Percentiles rank a stretch among this genome's conserved stretches.
phyloP scores from a whole-genome alignment of 2,329 filamentous ascomycete species.

The Hypoxylon sp. region DNA sequence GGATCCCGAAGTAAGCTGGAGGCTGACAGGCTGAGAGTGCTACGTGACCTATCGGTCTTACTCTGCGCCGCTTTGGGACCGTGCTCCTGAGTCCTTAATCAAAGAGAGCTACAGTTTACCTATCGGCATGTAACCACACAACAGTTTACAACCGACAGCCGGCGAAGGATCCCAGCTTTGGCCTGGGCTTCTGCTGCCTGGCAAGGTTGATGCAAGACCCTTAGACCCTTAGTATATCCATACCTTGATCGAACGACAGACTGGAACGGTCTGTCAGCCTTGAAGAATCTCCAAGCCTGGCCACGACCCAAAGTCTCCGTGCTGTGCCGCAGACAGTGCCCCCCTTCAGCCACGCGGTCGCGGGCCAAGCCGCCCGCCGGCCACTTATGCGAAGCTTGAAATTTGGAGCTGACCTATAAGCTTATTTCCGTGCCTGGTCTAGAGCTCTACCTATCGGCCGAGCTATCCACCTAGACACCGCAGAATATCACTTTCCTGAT shows the following conservation, averaged over 20 bases:
- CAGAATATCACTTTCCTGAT: slow-evolving; percentile 26
- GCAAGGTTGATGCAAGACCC: slow-evolving; percentile 9
- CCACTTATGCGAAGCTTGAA: not conserved
- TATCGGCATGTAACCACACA: slow-evolving; percentile 12
- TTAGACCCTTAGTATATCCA: no score
- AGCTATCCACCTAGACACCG: slow-evolving; percentile 10
- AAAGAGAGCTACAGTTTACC: not conserved
- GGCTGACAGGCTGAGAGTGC: slow-evolving; percentile 1
- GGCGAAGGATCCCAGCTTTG: no score
- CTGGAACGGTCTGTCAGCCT: slow-evolving; percentile 15
- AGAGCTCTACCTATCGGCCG: not conserved
- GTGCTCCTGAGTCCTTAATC: not conserved
- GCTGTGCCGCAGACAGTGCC: slow-evolving; percentile 23
- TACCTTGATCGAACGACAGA: no score
- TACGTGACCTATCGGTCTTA: slow-evolving; percentile 5
- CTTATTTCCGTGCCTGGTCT: slow-evolving; percentile 2
- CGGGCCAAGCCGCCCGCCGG: slow-evolving; percentile 15
- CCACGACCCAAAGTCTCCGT: not conserved
- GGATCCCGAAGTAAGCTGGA: slow-evolving; percentile 2
- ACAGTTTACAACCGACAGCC: no score
- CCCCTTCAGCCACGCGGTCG: no score
- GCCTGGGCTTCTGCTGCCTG: not conserved
- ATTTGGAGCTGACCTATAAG: not conserved
- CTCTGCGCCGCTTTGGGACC: not conserved
- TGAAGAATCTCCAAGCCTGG: not conserved